Base-by-base conservation (phyloP, 140 eudicot genomes). In the Senecio squalidus region DNA sequence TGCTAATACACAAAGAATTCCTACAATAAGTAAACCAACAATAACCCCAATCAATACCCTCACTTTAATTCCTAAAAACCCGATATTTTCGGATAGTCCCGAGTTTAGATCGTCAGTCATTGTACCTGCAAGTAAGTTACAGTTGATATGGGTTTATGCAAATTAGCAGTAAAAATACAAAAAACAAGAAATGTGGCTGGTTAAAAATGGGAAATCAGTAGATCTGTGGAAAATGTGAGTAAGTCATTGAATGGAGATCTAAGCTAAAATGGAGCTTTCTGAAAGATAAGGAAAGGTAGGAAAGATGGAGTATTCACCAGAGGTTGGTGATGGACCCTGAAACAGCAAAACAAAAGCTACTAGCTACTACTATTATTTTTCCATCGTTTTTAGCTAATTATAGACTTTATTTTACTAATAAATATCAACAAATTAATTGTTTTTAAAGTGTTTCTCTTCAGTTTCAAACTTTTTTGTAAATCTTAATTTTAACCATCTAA, bases 21-120 rank as follows among this genome's bases (percentile, higher is more conserved):
- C 66, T 22, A 85, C 78, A 21, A 90, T 85, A 73, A 90, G 73
- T 22, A 86, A 31, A 23, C 89, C 95, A 52, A 86, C 82, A 54
- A 86, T 58, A 24, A 86, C 68, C 29, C 89, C 97, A 56, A 90
- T 80, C 34, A 90, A 51, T 68, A 85, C 85, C 97, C 97, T 85
- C 26, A 90, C 87, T 60, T 90, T 77, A 58, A 90, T 79, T 45
- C 81, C 76, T 15, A 85, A 74, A 45, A 83, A 33, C n/a, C 76
- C 77, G 48, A 83, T 78, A 54, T 62, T 71, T 51, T 76, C 66
- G 1, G 87, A 85, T 30, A 90, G 67, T 38, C 74, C 78, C 3
- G 60, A 48, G 58, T 83, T 80, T 14, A 90, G 83, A 76, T 78
- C 78, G 47, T 75, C 74, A 44, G 76, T 88, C 95, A 89, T 84